Conservation (phyloP, 495 filamentous ascomycete species). For the Penicillium cinerascens region DNA sequence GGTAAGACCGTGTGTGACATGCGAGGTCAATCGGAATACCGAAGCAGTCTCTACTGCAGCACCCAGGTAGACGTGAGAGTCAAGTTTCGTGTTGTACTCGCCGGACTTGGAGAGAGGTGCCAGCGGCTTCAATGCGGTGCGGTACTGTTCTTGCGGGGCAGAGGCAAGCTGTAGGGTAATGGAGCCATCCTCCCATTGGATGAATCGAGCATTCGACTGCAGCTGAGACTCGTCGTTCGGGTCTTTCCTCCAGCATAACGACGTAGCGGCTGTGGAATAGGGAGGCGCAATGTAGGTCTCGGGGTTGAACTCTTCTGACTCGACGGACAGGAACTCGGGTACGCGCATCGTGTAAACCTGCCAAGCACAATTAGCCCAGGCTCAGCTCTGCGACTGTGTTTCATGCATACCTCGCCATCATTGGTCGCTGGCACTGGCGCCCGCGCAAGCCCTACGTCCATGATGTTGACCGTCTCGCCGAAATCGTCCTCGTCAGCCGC, state of each 20-base stretch:
- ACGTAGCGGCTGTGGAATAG: constrained; percentile 62
- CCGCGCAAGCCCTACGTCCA: constrained; percentile 57
- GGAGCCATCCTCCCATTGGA: constrained; percentile 82
- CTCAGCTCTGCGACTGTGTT: neutral
- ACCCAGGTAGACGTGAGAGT: constrained; percentile 80
- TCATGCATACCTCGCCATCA: constrained; percentile 54
- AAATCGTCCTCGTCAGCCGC: constrained; percentile 42
- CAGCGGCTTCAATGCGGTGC: constrained; percentile 69
- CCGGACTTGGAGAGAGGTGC: constrained; percentile 62
- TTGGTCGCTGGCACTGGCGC: constrained; percentile 69
- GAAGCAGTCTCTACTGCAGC: constrained; percentile 67
- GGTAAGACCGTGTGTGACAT: constrained; percentile 72
- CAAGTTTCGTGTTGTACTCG: constrained; percentile 63
- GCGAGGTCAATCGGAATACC: constrained; percentile 71
- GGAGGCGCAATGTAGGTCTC: constrained; percentile 68
- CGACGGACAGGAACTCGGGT: constrained; percentile 73
- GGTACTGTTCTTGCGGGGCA: constrained; percentile 72
- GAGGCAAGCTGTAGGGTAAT: constrained; percentile 73
- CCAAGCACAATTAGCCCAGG: neutral
- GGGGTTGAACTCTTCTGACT: constrained; percentile 68
- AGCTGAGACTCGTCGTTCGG: constrained; percentile 56
- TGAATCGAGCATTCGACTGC: constrained; percentile 72
- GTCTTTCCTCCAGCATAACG: constrained; percentile 66
- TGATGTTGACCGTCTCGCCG: constrained; percentile 52
- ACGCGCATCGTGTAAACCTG: constrained; percentile 78